Base-by-base conservation (phyloP, 176 grass and related monocot species). In the Bromus sterilis region DNA sequence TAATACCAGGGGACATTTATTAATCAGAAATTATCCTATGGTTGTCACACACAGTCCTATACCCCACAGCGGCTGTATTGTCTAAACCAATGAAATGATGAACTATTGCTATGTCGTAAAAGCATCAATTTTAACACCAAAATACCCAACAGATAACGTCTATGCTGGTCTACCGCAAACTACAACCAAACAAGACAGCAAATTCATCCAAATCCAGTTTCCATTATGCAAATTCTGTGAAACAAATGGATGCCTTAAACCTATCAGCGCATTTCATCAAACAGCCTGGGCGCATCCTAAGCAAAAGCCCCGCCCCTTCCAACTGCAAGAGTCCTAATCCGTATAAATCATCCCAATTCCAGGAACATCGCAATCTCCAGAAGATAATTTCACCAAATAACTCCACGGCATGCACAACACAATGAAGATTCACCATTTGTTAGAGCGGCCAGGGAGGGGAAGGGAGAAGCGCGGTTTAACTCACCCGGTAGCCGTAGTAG, bases 401-500 rank as follows among this genome's bases (percentile, higher is more conserved):
- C 10, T 59, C 23, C 43, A 16, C 24, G 14, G 15, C 29, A 30
- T 4, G 56, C 57, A 33, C 33, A 40, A 68, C 66, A 51, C 20
- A 56, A 15, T 0, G 49, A 69, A 13, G 51, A 39, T 23, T 36
- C 26, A 10, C 20, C 13, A 6, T 42, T 35, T 26, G 11, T 2
- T 9, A 29, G 51, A 63, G 9, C 64, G 20, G 4, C 25, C 0
- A 7, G 12, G 3, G 11, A 26, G 13, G 66, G 31, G 15, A 5
- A 5, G 13, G 40, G 46, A 61, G 13, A 25, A 8, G 11, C 30
- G 56, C 42, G 76, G 9, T 71, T 44, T 25, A 11, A 76, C 68
- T 85, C 76, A 98, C 96, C 30, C 96, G 78, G 84, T 99, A 99
- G 53, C 91, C 89, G 78, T 99, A 99, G 89, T 99, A 95, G 89